phyloP scores from a whole-genome alignment of 495 filamentous ascomycete species.

The Margaritispora aquatica region DNA sequence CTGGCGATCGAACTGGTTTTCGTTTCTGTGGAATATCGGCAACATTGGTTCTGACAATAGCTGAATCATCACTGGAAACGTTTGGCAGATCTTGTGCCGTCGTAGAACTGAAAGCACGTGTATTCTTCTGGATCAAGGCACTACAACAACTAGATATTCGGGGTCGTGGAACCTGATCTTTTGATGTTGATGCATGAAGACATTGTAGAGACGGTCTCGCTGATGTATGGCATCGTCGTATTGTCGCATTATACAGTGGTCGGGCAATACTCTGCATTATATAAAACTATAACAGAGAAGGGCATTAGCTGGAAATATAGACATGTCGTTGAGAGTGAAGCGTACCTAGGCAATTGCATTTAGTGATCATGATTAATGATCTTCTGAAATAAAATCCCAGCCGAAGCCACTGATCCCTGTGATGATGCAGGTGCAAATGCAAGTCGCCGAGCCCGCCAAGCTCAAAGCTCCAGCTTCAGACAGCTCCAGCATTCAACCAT shows the following conservation, averaged over 20 bases:
- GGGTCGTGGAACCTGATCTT: slow-evolving; percentile 30
- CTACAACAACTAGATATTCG: slow-evolving; percentile 48
- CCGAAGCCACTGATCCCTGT: background rate
- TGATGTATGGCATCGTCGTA: slow-evolving; percentile 6
- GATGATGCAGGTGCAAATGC: too few species aligned
- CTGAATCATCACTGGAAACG: too few species aligned
- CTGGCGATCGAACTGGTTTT: slow-evolving; percentile 38
- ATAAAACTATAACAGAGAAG: background rate
- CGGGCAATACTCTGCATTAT: slow-evolving; percentile 16
- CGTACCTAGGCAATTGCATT: background rate
- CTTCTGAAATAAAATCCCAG: background rate
- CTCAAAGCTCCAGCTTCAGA: slow-evolving; percentile 11
- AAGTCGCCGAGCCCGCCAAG: slow-evolving; percentile 2
- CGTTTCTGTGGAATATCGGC: too few species aligned
- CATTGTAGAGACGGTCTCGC: slow-evolving; percentile 2
- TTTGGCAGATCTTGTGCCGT: slow-evolving; percentile 26
- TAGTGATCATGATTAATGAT: background rate
- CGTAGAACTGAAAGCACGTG: slow-evolving; percentile 14
- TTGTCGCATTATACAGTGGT: slow-evolving; percentile 4
- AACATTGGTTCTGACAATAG: too few species aligned
- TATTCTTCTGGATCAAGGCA: slow-evolving; percentile 32
- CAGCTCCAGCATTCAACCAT: slow-evolving; percentile 10
- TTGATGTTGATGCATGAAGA: slow-evolving; percentile 37
- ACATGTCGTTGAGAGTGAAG: background rate
- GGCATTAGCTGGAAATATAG: background rate